Base-by-base conservation (phyloP, 2,329 filamentous ascomycete species). In the Fusarium sp. region DNA sequence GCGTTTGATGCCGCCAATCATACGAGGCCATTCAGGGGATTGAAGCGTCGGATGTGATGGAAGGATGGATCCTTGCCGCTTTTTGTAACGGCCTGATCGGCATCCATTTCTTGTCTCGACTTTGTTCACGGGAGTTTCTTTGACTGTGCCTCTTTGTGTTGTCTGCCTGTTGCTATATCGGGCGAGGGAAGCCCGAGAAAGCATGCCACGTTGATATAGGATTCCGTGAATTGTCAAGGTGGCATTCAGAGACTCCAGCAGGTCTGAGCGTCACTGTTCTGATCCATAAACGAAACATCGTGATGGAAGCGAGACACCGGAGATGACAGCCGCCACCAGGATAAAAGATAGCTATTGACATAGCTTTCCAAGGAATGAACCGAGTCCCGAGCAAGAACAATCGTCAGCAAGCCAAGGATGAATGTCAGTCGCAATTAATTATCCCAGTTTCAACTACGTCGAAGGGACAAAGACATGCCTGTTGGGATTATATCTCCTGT, bases 81-180 rank as follows among this genome's bases (percentile, higher is more conserved):
- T 63, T 70, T 57, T 67, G 58, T 60, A 73, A 73, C 71, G 69
- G 71, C 64, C 64, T 69, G 71, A 69, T 73, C 67, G 47, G 61
- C 65, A 49, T 69, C 47, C 49, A 51, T 57, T 51, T 69, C 46
- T 54, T 66, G 50, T 40, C 34, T 62, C 50, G 28, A 26, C 26
- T 38, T 34, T 40, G 53, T 56, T 64, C 52, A 60, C 50, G 45
- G 42, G 47, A 55, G 52, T 70, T 44, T 49, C 47, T 62, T 54
- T 66, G 51, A 28, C 57, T 50, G 45, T 62, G 53, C 60, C 65
- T 61, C 55, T 69, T 66, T 56, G 40, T 60, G 40, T 60, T 50
- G 34, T 49, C 28, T 54, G 40, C 38, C 43, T 66, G 43, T 50
- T 67, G 39, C 62, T 65, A 65, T 60, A 54, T 65, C 62, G 26